A percentile compares a stretch with the other conserved stretches of the same genome.
phyloP scores from a whole-genome alignment of 305 asterid genomes.

The Ilex paraguariensis region DNA sequence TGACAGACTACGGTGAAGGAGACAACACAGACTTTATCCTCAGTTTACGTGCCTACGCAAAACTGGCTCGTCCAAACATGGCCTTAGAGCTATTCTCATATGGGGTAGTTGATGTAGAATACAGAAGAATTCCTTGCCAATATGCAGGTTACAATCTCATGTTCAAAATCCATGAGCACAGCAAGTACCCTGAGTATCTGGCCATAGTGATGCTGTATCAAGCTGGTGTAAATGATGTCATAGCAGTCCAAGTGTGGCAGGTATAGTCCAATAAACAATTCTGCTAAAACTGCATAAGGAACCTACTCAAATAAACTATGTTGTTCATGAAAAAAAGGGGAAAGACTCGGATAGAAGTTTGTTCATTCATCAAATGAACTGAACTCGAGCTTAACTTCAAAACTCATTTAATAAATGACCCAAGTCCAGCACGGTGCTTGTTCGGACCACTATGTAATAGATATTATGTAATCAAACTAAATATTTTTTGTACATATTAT shows the following conservation, averaged over 20 bases:
- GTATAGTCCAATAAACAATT: neutral
- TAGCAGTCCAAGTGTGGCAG: conserved; percentile 12
- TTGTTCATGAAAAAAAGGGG: too few species aligned
- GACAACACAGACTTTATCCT: conserved; percentile 6
- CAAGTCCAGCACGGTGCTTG: too few species aligned
- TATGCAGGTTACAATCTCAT: neutral
- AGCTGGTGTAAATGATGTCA: conserved; percentile 2
- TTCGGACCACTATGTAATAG: too few species aligned
- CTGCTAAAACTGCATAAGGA: too few species aligned
- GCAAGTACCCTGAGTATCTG: conserved; percentile 8
- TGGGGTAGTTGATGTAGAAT: conserved; percentile 7
- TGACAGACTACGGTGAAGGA: conserved; percentile 10
- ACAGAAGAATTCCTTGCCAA: conserved; percentile 8
- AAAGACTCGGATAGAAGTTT: too few species aligned
- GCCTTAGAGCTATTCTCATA: conserved; percentile 1
- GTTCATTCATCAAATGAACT: too few species aligned
- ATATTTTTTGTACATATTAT: too few species aligned
- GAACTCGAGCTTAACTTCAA: neutral
- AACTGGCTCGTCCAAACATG: neutral
- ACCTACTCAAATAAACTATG: too few species aligned
- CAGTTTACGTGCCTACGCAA: neutral
- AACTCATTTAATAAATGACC: neutral
- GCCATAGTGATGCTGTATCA: conserved; percentile 1
- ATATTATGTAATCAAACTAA: too few species aligned
- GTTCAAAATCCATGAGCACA: conserved; percentile 7